Evolutionary conservation across 2,329 filamentous ascomycete species (phyloP).

Genomic region (Curvularia sp.): DNA sequence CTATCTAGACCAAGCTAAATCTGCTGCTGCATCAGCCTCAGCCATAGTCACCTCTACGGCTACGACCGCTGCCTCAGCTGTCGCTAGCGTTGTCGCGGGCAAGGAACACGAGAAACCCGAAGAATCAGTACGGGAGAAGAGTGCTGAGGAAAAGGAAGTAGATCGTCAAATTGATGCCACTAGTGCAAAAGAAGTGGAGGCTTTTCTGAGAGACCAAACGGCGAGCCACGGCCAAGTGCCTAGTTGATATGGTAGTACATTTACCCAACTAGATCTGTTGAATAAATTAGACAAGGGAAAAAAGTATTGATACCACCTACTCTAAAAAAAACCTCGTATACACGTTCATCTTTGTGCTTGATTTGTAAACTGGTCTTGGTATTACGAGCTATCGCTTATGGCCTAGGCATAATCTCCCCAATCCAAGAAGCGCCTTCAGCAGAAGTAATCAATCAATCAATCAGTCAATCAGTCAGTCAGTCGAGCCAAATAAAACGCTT

Average conservation of each 20-base stretch:
- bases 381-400: background rate
- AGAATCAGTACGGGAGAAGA: conserved; percentile 33
- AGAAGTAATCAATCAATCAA: background rate
- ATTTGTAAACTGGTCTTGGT: background rate
- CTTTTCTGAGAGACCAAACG: conserved; percentile 42
- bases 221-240: background rate
- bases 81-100: conserved; percentile 30
- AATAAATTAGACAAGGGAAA: background rate
- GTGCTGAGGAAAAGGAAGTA: conserved; percentile 39
- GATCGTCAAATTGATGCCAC: conserved; percentile 43
- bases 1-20: conserved; percentile 55
- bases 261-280: background rate
- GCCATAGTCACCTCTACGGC: conserved; percentile 40
- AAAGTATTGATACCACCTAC: background rate
- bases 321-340: background rate
- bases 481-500: background rate
- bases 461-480: background rate
- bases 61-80: conserved; percentile 44
- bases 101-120: conserved; percentile 31
- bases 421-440: background rate
- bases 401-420: background rate
- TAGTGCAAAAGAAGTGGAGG: conserved; percentile 41
- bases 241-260: background rate
- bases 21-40: conserved; percentile 42
- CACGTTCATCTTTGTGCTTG: background rate